Percentiles rank a stretch among this genome's conserved stretches.
Evolutionary conservation across 805 yeast species (phyloP).

Genomic region (Cyberlindnera mississippiensis): DNA sequence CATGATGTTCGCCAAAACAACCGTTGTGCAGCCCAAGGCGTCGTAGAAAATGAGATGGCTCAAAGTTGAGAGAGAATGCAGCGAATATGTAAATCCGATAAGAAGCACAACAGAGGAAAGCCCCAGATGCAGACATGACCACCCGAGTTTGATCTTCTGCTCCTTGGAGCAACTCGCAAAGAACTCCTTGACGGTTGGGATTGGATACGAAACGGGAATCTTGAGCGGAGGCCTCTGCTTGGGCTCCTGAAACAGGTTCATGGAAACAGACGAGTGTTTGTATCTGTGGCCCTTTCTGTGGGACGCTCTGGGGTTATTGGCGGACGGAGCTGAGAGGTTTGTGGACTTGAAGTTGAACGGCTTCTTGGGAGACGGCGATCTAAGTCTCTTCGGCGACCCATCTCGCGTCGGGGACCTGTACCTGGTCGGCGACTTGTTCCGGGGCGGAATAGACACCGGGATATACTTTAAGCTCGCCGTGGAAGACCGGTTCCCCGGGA

Average conservation of each 20-base stretch:
- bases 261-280: conserved; percentile 92
- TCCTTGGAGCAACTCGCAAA: conserved; percentile 50
- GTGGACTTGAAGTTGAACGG: conserved; percentile 70
- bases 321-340: conserved; percentile 30
- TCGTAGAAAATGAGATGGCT: conserved; percentile 89
- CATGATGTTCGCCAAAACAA: conserved; percentile 71
- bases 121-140: conserved; percentile 56
- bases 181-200: conserved; percentile 53
- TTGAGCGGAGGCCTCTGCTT: conserved; percentile 70
- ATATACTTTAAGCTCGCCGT: conserved; percentile 24
- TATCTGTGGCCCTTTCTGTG: conserved; percentile 93
- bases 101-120: conserved; percentile 54
- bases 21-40: conserved; percentile 67
- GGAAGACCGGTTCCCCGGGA: conserved; percentile 28
- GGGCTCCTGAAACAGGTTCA: conserved; percentile 95
- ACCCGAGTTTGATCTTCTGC: conserved; percentile 54
- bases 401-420: conserved; percentile 29
- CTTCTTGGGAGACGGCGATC: conserved; percentile 27
- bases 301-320: conserved; percentile 44
- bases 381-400: conserved; percentile 29
- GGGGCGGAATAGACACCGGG: conserved; percentile 26
- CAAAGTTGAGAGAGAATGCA: conserved; percentile 65
- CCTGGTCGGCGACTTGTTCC: conserved; percentile 28
- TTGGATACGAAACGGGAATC: conserved; percentile 59
- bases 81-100: conserved; percentile 52